phyloP scores from a whole-genome alignment of 768 basidiomycete species.

The Dioszegia crocea region DNA sequence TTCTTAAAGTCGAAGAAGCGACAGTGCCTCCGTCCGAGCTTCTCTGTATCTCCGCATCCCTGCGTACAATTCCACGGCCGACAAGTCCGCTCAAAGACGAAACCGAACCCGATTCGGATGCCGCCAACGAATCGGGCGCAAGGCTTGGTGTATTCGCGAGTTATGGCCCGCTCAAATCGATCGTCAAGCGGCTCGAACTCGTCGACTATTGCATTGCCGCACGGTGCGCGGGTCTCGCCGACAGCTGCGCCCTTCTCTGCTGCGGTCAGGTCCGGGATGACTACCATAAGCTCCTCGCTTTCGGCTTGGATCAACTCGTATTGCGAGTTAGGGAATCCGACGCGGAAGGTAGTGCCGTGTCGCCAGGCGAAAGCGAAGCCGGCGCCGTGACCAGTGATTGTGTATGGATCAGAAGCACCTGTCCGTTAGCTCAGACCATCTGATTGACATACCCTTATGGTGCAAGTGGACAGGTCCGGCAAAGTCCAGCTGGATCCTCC shows the following conservation, averaged over 20 bases:
- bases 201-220: constrained; percentile 12
- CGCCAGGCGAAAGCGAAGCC: constrained; percentile 84
- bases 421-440: constrained; percentile 3
- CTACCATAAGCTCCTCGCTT: constrained; percentile 74
- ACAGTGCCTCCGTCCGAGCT: constrained; percentile 68
- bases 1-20: constrained; percentile 73
- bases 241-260: constrained; percentile 46
- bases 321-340: constrained; percentile 68
- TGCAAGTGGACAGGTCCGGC: constrained; percentile 64
- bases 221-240: constrained; percentile 18
- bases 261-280: constrained; percentile 62
- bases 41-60: constrained; percentile 55
- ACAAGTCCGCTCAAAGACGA: constrained; percentile 77
- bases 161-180: constrained; percentile 12
- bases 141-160: constrained; percentile 58
- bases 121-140: constrained; percentile 80
- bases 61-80: constrained; percentile 58
- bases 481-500: constrained; percentile 68
- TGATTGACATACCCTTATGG: constrained; percentile 66
- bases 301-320: constrained; percentile 75
- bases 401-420: constrained; percentile 82
- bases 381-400: constrained; percentile 65
- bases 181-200: constrained; percentile 12
- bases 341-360: constrained; percentile 65
- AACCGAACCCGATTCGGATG: constrained; percentile 79